Evolutionary conservation across 768 basidiomycete species (phyloP).

Genomic region (Pisolithus marmoratus): DNA sequence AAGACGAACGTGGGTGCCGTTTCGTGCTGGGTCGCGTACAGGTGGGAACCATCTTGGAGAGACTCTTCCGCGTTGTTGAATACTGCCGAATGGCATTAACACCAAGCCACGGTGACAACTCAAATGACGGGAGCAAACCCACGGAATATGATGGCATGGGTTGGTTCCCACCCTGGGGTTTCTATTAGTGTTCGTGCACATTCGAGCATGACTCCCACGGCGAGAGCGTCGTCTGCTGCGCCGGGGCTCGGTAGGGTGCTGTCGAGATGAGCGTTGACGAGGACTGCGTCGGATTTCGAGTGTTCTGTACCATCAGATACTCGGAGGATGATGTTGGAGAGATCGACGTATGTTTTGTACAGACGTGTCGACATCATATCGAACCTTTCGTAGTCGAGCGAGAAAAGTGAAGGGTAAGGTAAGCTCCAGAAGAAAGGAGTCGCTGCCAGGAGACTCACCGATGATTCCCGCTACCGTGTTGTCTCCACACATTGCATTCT

Average conservation of each 20-base stretch:
- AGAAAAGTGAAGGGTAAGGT: no score
- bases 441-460: constrained; percentile 43
- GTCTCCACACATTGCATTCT: constrained; percentile 90
- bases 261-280: constrained; percentile 88
- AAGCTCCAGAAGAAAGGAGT: no score
- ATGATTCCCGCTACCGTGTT: constrained; percentile 84
- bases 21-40: constrained; percentile 88
- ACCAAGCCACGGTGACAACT: neutral
- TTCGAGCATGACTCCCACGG: constrained; percentile 91
- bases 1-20: constrained; percentile 56
- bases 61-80: constrained; percentile 96
- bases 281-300: constrained; percentile 75
- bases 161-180: constrained; percentile 66
- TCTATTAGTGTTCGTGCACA: constrained; percentile 68
- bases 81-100: constrained; percentile 40
- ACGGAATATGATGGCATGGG: constrained; percentile 80
- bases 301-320: constrained; percentile 70
- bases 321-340: constrained; percentile 87
- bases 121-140: constrained; percentile 24
- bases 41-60: constrained; percentile 89
- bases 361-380: constrained; percentile 86
- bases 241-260: constrained; percentile 86
- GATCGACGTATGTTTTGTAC: constrained; percentile 80
- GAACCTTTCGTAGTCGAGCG: constrained; percentile 47
- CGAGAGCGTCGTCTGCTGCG: constrained; percentile 82